phyloP scores from a whole-genome alignment of 257 asterid genomes.

The Avicennia marina region DNA sequence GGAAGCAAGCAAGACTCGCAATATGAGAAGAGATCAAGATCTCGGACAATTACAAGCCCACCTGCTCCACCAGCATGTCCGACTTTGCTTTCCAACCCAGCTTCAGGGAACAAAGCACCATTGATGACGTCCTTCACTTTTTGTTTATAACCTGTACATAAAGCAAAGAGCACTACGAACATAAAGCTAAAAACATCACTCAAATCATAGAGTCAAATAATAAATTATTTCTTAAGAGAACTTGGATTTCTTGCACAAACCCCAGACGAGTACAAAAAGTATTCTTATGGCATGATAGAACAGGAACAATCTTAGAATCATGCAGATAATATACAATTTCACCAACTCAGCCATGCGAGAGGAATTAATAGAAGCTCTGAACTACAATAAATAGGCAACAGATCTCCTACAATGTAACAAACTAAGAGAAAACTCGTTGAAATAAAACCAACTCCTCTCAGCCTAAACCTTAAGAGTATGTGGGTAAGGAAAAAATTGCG shows the following conservation, averaged over 20 bases:
- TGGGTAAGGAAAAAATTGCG: too few relatives aligned
- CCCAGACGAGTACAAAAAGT: too few relatives aligned
- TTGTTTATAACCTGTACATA: constrained; percentile 62
- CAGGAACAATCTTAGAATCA: too few relatives aligned
- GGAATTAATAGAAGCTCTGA: too few relatives aligned
- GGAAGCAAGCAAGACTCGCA: constrained; percentile 97
- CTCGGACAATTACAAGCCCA: constrained; percentile 92
- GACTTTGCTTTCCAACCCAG: constrained; percentile 64
- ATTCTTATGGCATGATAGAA: neutral
- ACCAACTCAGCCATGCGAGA: too few relatives aligned
- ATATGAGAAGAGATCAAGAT: constrained; percentile 84
- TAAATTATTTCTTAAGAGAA: neutral
- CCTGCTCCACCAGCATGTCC: constrained; percentile 94
- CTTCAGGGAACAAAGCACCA: constrained; percentile 88
- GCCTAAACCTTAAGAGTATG: too few relatives aligned
- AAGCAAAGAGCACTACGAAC: neutral
- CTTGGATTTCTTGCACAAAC: too few relatives aligned
- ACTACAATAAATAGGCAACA: too few relatives aligned
- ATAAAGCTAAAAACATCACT: neutral
- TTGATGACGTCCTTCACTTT: constrained; percentile 70
- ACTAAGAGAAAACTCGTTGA: too few relatives aligned
- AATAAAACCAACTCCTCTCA: too few relatives aligned
- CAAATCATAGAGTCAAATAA: neutral
- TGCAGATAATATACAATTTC: too few relatives aligned
- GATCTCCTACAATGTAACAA: too few relatives aligned